A percentile compares a stretch with the other conserved stretches of the same genome.
phyloP scores from a whole-genome alignment of 2,329 filamentous ascomycete genomes.

The Triangularia setosa region DNA sequence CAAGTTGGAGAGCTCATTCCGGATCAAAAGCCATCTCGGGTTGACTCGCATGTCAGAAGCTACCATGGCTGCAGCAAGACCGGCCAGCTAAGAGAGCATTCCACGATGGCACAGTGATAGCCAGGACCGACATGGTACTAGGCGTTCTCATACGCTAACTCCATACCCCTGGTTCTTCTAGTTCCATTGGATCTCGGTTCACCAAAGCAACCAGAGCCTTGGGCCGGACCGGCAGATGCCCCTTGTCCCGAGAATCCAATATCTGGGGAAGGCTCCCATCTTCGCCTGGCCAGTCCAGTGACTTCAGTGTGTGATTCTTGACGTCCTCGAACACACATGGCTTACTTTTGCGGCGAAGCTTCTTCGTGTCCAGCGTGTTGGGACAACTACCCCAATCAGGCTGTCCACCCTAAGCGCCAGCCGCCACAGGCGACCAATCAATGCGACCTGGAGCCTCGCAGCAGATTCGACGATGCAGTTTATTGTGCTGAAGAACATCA shows the following conservation, averaged over 20 bases:
- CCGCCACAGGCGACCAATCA: constrained; percentile 9
- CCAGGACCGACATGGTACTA: no score
- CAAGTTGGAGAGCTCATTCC: neutral
- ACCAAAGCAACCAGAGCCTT: constrained; percentile 5
- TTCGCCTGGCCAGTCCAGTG: neutral
- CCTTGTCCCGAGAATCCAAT: neutral
- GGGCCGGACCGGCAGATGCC: constrained; percentile 4
- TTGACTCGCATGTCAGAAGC: neutral
- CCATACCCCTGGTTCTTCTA: neutral
- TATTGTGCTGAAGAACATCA: neutral
- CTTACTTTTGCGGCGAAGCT: constrained; percentile 4
- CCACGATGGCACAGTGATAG: neutral
- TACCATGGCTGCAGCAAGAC: neutral
- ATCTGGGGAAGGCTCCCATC: neutral
- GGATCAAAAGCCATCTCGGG: neutral
- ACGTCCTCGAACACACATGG: neutral
- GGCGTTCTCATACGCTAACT: constrained; percentile 3
- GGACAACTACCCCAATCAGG: constrained; percentile 19
- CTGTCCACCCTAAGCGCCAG: constrained; percentile 16
- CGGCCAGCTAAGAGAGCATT: neutral
- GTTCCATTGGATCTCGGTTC: constrained; percentile 10
- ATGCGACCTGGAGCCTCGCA: neutral
- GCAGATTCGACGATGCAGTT: neutral
- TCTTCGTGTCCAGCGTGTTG: constrained; percentile 11
- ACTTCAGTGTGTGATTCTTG: neutral